A percentile compares a stretch with the other conserved stretches of the same genome.
phyloP scores from a whole-genome alignment of 1,139 yeast species.

The Suhomyces bribrorum region DNA sequence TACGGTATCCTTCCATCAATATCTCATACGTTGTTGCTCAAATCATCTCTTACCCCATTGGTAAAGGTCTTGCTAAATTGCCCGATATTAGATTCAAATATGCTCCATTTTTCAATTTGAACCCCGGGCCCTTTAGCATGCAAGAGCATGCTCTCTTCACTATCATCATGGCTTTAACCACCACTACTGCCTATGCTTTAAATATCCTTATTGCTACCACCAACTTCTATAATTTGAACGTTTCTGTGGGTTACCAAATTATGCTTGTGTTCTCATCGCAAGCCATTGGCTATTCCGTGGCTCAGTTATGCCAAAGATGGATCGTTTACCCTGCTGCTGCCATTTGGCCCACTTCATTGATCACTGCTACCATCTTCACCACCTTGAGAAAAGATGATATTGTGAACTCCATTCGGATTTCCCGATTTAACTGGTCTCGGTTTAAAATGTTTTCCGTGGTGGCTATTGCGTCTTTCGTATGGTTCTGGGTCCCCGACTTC shows the following conservation, averaged over 20 bases:
- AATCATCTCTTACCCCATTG: slow-evolving; percentile 26
- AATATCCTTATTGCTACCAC: slow-evolving; percentile 24
- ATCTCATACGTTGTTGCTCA: slow-evolving; percentile 27
- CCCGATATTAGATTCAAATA: slow-evolving; percentile 26
- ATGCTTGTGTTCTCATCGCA: slow-evolving; percentile 21
- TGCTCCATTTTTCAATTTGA: slow-evolving; percentile 28
- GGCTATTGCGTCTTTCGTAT: slow-evolving; percentile 19
- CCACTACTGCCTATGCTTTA: slow-evolving; percentile 22
- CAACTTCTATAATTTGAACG: slow-evolving; percentile 40
- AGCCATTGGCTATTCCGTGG: slow-evolving; percentile 25
- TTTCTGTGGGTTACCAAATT: slow-evolving; percentile 33
- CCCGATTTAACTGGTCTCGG: slow-evolving; percentile 20
- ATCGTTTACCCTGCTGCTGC: slow-evolving; percentile 27
- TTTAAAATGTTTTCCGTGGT: slow-evolving; percentile 24
- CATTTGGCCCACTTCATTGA: slow-evolving; percentile 27
- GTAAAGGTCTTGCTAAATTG: slow-evolving; percentile 20
- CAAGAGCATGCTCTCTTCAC: slow-evolving; percentile 24
- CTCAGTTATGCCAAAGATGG: slow-evolving; percentile 25
- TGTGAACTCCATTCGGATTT: slow-evolving; percentile 16
- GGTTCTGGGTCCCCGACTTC: slow-evolving; percentile 26
- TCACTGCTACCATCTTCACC: slow-evolving; percentile 27
- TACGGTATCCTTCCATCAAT: slow-evolving; percentile 25
- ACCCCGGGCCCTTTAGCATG: slow-evolving; percentile 32
- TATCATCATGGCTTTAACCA: slow-evolving; percentile 19
- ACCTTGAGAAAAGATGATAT: slow-evolving; percentile 20